Evolutionary conservation across 1,284 basidiomycete species (phyloP), one percentile per base, ranked within the genome.

Genomic region (Phlebopus sp.): DNA sequence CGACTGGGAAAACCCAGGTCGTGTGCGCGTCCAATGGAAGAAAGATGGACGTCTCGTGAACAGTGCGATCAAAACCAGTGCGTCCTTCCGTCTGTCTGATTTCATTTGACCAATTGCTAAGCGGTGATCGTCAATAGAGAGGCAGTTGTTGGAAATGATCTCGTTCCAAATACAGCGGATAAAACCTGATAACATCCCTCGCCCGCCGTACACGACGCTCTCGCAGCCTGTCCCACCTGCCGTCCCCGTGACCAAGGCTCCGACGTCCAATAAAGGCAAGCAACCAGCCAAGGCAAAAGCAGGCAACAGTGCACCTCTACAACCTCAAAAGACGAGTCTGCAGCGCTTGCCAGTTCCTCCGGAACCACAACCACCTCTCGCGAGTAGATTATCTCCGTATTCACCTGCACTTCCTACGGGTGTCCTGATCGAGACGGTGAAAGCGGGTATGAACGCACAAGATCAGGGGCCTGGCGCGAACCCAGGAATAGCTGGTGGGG

Each of bases 1-100:
- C 49, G 95, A 98, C 66, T 97, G 95, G 94, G 93, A 91, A 63
- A 98, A 98, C 64, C 92, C 92, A 0, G 92, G 92, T 10, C 81
- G 95, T 31, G 90, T 97, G 52, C 85, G 93, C 56, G 90, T 97
- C 27, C 89, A 92, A 59, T 88, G 92, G 78, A 86, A 87, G 72
- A 86, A 87, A 60, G 88, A 96, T 17, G 84, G 90, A 0, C 73
- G 75, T 51, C 76, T 86, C 11, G 64, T 90, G 46, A 88, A 93
- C 63, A 74, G 81, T 1, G 68, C 73, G 19, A 83, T 96, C 59
- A 85, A 81, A 68, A 90, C 85, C 49, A 93, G 92, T 94, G 59
- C 65, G 89, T 78, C 15, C 23, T 34, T 41, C 18, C 32, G 15
- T 40, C n/a, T 38, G 30, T 23, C n/a, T 49, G 27, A 44, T 37